Evolutionary conservation across 176 grass and related monocot genomes (phyloP).

Genomic region (Eleusine indica): DNA sequence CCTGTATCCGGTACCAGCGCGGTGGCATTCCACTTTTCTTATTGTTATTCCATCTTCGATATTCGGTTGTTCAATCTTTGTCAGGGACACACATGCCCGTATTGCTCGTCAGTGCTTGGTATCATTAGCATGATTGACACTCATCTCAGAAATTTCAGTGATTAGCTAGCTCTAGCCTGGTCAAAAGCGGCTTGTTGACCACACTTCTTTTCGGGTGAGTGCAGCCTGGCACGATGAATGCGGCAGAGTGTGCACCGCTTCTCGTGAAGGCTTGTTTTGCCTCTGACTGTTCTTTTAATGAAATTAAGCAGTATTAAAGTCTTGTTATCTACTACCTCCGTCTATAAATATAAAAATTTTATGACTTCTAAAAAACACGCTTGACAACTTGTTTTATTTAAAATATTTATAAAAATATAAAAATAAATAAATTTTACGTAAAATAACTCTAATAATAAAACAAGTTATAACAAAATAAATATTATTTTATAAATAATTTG

Average conservation of each 20-base stretch:
- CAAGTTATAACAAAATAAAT: too few species aligned
- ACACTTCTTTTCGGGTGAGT: constrained; percentile 17
- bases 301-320: constrained; percentile 7
- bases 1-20: background rate
- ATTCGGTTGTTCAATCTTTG: background rate
- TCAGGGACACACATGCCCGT: background rate
- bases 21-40: background rate
- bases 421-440: too few species aligned
- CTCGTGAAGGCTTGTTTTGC: constrained; percentile 2
- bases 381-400: too few species aligned
- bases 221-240: constrained; percentile 12
- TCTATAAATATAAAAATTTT: too few species aligned
- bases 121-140: constrained; percentile 23
- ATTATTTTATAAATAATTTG: too few species aligned
- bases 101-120: background rate
- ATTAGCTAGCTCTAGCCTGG: constrained; percentile 20
- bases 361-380: too few species aligned
- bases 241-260: constrained; percentile 8
- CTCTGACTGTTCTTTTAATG: background rate
- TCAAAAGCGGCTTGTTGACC: constrained; percentile 48
- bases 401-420: too few species aligned
- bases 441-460: too few species aligned
- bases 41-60: background rate
- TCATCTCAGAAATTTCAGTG: background rate
- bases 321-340: background rate